Conservation (phyloP, 2,329 filamentous ascomycete genomes). For the Drechmeria coniospora region DNA sequence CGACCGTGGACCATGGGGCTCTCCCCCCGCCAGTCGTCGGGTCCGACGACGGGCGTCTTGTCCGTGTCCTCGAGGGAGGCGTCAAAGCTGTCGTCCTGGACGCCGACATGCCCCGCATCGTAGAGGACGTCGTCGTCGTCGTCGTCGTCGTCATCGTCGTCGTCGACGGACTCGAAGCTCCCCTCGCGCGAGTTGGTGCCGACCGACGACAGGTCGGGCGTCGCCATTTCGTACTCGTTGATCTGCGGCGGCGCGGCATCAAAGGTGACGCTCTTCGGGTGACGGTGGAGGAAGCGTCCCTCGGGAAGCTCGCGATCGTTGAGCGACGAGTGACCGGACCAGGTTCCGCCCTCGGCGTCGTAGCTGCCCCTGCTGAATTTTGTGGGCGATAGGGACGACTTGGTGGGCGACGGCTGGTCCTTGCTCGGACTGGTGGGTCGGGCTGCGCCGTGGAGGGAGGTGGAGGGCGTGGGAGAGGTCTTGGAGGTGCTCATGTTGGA, state of each 20-base stretch:
- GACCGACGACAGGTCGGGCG: constrained; percentile 85
- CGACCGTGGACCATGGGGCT: constrained; percentile 25
- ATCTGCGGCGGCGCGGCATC: constrained; percentile 84
- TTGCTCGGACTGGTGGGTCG: constrained; percentile 53
- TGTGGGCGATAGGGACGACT: constrained; percentile 66
- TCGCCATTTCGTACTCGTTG: constrained; percentile 97
- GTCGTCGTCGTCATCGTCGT: constrained; percentile 57
- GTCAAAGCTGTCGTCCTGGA: constrained; percentile 77
- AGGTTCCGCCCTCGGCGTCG: constrained; percentile 52
- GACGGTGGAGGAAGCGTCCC: constrained; percentile 57
- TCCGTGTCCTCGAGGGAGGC: constrained; percentile 89
- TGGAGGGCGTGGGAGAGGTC: constrained; percentile 4
- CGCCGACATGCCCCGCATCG: constrained; percentile 35
- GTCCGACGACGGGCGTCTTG: constrained; percentile 94
- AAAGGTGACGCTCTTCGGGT: constrained; percentile 95
- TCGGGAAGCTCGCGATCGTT: constrained; percentile 45
- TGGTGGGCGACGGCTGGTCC: constrained; percentile 64
- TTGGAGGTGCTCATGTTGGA: constrained; percentile 17
- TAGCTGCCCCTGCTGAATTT: constrained; percentile 54
- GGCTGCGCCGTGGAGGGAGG: constrained; percentile 12
- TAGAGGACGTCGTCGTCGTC: constrained; percentile 44
- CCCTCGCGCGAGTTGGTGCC: constrained; percentile 82
- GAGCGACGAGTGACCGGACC: constrained; percentile 49
- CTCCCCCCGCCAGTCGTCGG: constrained; percentile 85
- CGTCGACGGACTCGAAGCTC: constrained; percentile 76